Conservation (phyloP, 805 yeast species). For the Schwanniomyces polymorphus region DNA sequence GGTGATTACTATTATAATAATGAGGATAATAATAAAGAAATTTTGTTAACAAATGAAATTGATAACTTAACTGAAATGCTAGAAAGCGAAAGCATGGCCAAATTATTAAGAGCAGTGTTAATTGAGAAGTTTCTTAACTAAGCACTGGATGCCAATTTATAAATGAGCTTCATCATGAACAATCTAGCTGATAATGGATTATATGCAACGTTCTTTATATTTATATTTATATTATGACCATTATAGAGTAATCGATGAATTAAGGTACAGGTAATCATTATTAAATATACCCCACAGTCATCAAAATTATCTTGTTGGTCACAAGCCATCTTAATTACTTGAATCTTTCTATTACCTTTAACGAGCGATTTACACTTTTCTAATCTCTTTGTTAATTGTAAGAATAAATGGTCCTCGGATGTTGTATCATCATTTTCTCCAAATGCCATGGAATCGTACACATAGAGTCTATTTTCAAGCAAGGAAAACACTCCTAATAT, state of each 20-base stretch:
- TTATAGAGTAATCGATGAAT: slow-evolving; percentile 23
- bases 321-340: slow-evolving; percentile 32
- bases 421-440: slow-evolving; percentile 32
- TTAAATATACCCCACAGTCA: slow-evolving; percentile 58
- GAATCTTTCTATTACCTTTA: slow-evolving; percentile 20
- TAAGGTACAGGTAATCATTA: slow-evolving; percentile 40
- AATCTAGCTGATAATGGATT: slow-evolving; percentile 51
- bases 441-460: slow-evolving; percentile 60
- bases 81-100: slow-evolving; percentile 26
- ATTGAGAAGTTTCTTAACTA: slow-evolving; percentile 21
- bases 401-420: slow-evolving; percentile 26
- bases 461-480: slow-evolving; percentile 46
- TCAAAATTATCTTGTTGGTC: slow-evolving; percentile 67
- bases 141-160: slow-evolving; percentile 4
- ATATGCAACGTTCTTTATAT: slow-evolving; percentile 38
- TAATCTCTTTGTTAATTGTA: slow-evolving; percentile 21
- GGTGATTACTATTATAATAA: slow-evolving; percentile 24
- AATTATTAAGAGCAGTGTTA: slow-evolving; percentile 23
- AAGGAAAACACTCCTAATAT: slow-evolving; percentile 56
- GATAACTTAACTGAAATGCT: slow-evolving; percentile 9
- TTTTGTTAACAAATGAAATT: slow-evolving; percentile 7
- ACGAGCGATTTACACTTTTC: slow-evolving; percentile 19
- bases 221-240: slow-evolving; percentile 30
- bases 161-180: slow-evolving; percentile 30
- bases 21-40: slow-evolving; percentile 5